Evolutionary conservation across 805 yeast genomes (phyloP), one percentile per base, ranked within the genome.

Genomic region (Osmozyma mogii): DNA sequence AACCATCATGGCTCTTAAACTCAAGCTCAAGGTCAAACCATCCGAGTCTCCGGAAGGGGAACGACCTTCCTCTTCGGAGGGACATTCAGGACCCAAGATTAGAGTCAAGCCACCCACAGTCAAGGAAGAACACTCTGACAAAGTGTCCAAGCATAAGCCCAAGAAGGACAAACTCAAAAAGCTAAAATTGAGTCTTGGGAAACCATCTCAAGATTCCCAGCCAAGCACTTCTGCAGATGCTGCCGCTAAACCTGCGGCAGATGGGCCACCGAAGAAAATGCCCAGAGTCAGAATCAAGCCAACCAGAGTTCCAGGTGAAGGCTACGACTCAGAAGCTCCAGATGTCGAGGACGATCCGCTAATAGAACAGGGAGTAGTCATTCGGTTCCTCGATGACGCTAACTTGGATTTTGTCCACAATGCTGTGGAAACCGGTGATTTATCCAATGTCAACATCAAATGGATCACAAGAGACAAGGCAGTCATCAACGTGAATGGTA

Each of bases 301-400:
- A 1, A 66, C 73, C 1, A 64, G 95, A 43, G 67, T 79, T 3
- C 92, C 94, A 0, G 95, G 95, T 4, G 96, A 89, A 44, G 97
- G 97, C 1, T 89, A 89, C 54, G 98, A 89, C 49, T 81, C 95
- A 3, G 97, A 89, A 46, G 96, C 94, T 12, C 94, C 96, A 0
- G 97, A 89, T 41, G 63, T 84, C 15, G 98, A 92, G 50, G 96
- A 87, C 36, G 96, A 92, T 48, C 97, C 98, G 1, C 58, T 85
- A 37, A 62, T 85, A 6, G 97, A 92, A 48, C 94, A 84, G 41
- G 95, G 92, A 0, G 66, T 92, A 1, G 65, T 87, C 1, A 52
- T 92, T 24, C 66, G 98, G 31, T 76, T 89, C 58, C 40, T 78
- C n/a, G 67, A 72, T 42, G 84, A 78, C 35, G 64, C 70, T 7